Evolutionary conservation across 352 stramenopile species (phyloP), one percentile per base, ranked within the genome.

Genomic region (Phytopythium helicoides): DNA sequence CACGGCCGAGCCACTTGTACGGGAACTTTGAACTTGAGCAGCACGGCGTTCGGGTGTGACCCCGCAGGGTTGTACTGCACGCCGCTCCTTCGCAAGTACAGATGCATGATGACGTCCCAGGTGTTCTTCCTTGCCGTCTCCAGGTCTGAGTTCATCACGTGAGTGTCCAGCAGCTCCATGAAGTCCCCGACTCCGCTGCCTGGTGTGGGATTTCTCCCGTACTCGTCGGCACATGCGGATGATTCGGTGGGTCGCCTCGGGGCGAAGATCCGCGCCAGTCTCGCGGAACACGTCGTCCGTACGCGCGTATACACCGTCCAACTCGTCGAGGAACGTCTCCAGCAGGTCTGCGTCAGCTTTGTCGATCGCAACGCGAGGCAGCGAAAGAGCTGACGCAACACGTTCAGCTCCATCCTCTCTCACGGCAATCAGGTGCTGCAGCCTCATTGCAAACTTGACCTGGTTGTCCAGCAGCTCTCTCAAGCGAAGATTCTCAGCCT

Each of bases 21-120:
- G 53, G 21, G 37, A 58, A 56, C 15, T 57, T n/a, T 52, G 40
- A 66, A 70, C 44, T 54, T 44, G 42, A 66, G 33, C 15, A 58
- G 52, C 23, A 58, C 54, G 14, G 57, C 61, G 33, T 71, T 63
- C 14, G 66, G 45, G 25, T 55, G 54, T 38, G 67, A 21, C 56
- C 28, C 3, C 10, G 22, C 9, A 54, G 31, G 28, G 28, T 9
- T 33, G 35, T 66, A 70, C 11, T 53, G 21, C 9, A 47, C 35
- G 28, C 52, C 45, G 39, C 63, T 31, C 14, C 37, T 45, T 11
- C 60, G 59, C 26, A 50, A 38, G 46, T 52, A 58, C 10, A 58
- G 28, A 19, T 22, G 36, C 33, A 53, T 9, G 45, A 71, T 59
- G 7, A 60, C 53, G 3, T 71, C 23, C 62, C 62, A 71, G 49